Percentiles rank a stretch among this genome's conserved stretches.
These are phyloP conservation scores for Prosopis cineraria DNA, from an alignment of 306 rosid genomes.

Conservation along the genomic window DNA sequence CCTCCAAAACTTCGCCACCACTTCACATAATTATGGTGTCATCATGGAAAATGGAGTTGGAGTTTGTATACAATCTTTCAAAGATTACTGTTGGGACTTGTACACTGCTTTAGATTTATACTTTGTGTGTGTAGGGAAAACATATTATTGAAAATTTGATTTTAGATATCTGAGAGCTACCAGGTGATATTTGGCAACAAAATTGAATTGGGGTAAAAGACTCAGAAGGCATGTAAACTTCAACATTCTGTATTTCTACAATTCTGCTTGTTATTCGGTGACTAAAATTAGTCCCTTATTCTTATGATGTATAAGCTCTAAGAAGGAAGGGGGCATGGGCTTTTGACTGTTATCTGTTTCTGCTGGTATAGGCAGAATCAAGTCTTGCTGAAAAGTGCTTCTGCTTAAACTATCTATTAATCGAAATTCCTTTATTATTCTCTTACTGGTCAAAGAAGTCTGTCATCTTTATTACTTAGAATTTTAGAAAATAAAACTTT, in stretches of 20 bases:
- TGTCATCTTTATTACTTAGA: background rate
- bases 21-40: background rate
- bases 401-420: conserved; percentile 8
- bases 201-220: background rate
- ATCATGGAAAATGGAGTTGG: background rate
- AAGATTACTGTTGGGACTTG: background rate
- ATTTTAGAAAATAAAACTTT: conserved; percentile 24
- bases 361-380: background rate
- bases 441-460: conserved; percentile 8
- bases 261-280: background rate
- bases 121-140: background rate
- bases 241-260: background rate
- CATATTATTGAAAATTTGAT: background rate
- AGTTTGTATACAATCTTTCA: conserved; percentile 7
- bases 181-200: background rate
- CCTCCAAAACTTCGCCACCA: background rate
- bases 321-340: background rate
- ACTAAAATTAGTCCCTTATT: background rate
- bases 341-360: background rate
- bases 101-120: background rate
- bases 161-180: background rate
- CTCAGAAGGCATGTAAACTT: background rate
- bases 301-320: background rate
- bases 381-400: background rate
- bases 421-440: background rate